Base-by-base conservation (phyloP, 306 rosid genomes). In the Lithocarpus polystachyus region DNA sequence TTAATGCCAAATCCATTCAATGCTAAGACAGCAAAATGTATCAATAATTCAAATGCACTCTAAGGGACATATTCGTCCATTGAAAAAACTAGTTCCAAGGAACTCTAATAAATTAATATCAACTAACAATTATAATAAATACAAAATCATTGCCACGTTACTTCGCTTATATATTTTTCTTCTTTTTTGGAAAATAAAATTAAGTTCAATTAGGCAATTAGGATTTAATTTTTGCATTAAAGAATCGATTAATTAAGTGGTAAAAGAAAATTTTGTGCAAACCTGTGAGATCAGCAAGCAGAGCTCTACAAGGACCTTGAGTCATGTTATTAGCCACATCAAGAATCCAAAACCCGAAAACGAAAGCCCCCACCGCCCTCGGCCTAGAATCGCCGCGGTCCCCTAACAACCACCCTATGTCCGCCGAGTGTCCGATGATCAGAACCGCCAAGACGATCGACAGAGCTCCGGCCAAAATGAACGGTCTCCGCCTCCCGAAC, bases 271-370 rank as follows among this genome's bases (percentile, higher is more conserved):
- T n/a, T 62, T 31, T 73, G 20, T 68, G 64, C 37, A 56, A 82
- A 93, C 96, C 97, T 17, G 96, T 96, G 79, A 91, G 97, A 96
- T 93, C 98, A 69, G 88, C 98, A 7, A 95, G 98, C 81, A 90
- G 80, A 40, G 97, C 96, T 88, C 96, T 83, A 73, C 97, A 93
- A 75, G 97, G 96, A 71, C 97, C 94, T 77, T 90, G 96, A 70
- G 87, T 91, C 84, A 89, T 79, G 69, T 92, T 92, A 75, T 92
- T 92, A 72, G 97, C 96, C 54, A 92, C 89, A 51, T 92, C 97
- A 85, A 92, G 81, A 81, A 92, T 90, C 97, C 96, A 92, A 83
- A 92, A 90, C 68, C 97, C 97, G 26, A 92, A 85, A 40, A 90
- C 89, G 17, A 93, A 96, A 5, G 77, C 82, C 1, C 45, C 94